These are phyloP conservation scores for Arabis hirsuta DNA, from an alignment of 345 rosid genomes.

Conservation along the genomic window DNA sequence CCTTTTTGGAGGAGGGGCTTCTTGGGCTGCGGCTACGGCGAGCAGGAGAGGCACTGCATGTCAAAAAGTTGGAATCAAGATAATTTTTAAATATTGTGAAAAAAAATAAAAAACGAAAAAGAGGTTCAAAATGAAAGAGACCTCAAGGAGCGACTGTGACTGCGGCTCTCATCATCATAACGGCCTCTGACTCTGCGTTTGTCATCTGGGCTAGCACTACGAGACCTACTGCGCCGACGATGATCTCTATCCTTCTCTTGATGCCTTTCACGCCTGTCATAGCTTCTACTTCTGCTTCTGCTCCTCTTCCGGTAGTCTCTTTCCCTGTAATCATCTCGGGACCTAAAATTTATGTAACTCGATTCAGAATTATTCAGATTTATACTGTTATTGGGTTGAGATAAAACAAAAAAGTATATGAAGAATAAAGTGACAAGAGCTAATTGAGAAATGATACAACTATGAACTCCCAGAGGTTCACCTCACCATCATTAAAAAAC, in stretches of 20 bases:
- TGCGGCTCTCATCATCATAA: conserved; percentile 53
- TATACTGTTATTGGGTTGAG: not conserved
- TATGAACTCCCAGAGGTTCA: not conserved
- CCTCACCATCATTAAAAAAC: not conserved
- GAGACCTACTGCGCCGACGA: conserved; percentile 60
- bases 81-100: not conserved
- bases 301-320: conserved; percentile 56
- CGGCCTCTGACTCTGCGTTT: conserved; percentile 59
- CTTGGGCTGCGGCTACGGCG: conserved; percentile 53
- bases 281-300: conserved; percentile 51
- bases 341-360: conserved; percentile 19
- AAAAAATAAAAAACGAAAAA: not conserved
- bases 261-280: conserved; percentile 55
- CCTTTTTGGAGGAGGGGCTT: conserved; percentile 48
- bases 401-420: not conserved
- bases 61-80: conserved; percentile 25
- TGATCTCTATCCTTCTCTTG: conserved; percentile 59
- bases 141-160: conserved; percentile 65
- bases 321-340: conserved; percentile 48
- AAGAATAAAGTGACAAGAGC: conserved; percentile 12
- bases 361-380: not conserved
- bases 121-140: conserved; percentile 20
- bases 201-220: conserved; percentile 59
- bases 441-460: not conserved
- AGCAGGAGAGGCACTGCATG: conserved; percentile 56